Evolutionary conservation across 2,329 filamentous ascomycete species (phyloP).

Genomic region (Aspergillus oerlinghausenensis): DNA sequence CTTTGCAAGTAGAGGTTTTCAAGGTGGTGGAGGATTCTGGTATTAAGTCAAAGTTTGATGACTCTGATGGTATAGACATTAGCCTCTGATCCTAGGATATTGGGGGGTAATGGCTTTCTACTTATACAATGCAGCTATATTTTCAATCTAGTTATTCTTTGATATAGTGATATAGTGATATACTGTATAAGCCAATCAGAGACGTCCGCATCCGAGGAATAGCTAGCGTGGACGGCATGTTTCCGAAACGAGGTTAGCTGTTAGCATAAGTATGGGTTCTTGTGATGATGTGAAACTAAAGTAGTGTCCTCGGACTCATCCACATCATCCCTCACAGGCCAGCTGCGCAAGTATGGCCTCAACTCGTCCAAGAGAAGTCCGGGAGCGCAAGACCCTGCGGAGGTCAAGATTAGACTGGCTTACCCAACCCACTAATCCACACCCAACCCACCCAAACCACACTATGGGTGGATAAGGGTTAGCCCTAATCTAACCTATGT

Average conservation of each 20-base stretch:
- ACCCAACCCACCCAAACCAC: too few species aligned
- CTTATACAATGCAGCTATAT: slow-evolving; percentile 10
- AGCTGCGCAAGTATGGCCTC: not conserved
- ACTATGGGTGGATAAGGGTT: too few species aligned
- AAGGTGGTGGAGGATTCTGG: too few species aligned
- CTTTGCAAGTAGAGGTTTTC: too few species aligned
- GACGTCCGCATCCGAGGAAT: slow-evolving; percentile 11
- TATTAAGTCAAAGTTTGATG: not conserved
- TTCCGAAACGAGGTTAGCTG: too few species aligned
- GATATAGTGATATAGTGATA: not conserved
- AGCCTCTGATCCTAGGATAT: not conserved
- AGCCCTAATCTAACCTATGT: too few species aligned
- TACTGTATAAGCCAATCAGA: slow-evolving; percentile 17
- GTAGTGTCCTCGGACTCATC: slow-evolving; percentile 6
- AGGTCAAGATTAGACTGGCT: too few species aligned
- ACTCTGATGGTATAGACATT: not conserved
- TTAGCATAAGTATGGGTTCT: too few species aligned
- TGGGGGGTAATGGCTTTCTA: not conserved
- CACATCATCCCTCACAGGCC: not conserved
- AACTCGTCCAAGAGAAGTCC: not conserved
- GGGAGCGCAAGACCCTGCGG: slow-evolving; percentile 6
- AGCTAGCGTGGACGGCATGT: slow-evolving; percentile 1
- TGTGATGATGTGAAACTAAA: too few species aligned
- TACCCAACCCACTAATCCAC: too few species aligned
- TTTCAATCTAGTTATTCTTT: not conserved